Base-by-base conservation (phyloP, 768 basidiomycete genomes). In the Amanita pallidorosea region DNA sequence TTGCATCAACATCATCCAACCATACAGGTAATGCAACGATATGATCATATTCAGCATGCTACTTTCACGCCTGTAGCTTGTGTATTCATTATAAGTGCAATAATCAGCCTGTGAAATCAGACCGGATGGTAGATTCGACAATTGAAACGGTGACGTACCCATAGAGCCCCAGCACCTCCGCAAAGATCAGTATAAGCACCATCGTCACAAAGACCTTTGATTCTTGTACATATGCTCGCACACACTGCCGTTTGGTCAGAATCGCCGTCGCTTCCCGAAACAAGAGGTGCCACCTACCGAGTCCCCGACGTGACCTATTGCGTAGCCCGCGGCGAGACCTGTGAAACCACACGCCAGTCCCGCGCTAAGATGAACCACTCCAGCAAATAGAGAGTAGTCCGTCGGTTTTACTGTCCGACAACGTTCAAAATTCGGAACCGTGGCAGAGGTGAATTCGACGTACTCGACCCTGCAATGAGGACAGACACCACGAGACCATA, bases 401-500 rank as follows among this genome's bases (percentile, higher is more conserved):
- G 71, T 70, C 25, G 74, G 69, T 46, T 78, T 72, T 38, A 91
- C 87, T 90, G 60, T 34, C 46, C 22, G 13, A 38, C 54, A 20
- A 12, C 31, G 52, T 53, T 53, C 49, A 54, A n/a, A 22, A 55
- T 55, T 47, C 55, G 17, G 47, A 37, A 38, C 45, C 23, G 45
- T 27, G 17, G 6, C 4, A 38, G 52, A 44, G 34, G 37, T 45
- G 45, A 12, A 18, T 22, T 20, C 18, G 47, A 69, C 75, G 55
- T 56, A 75, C 72, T 51, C 55, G 67, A 61, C 51, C 89, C 89
- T 15, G 86, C 76, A 54, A 96, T 96, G 51, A 98, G 78, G 27
- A 97, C 94, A 3, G 90, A 88, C 12, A 97, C 94, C 7, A 98
- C 95, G 37, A 98, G 76, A 7, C 94, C 94, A 62, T 97, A 98